These are phyloP conservation scores for Dioscorea dumetorum DNA, from an alignment of 106 monocot species.

Conservation along the genomic window DNA sequence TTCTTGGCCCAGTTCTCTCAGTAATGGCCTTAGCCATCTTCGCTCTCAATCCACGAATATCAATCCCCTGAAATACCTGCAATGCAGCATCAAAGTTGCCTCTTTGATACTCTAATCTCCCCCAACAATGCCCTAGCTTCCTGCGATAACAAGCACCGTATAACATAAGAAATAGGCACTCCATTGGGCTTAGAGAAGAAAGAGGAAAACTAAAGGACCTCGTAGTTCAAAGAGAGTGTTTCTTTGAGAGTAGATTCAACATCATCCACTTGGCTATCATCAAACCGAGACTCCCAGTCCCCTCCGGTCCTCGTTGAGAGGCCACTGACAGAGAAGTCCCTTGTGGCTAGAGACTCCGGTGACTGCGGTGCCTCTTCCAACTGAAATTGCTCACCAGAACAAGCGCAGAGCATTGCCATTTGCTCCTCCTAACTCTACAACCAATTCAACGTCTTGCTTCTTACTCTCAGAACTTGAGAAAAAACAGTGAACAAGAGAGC, in stretches of 20 bases:
- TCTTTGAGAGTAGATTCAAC: conserved; percentile 75
- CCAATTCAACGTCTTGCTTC: no score
- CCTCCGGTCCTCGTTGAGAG: conserved; percentile 39
- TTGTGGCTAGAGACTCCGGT: conserved; percentile 72
- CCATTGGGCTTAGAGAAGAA: background rate
- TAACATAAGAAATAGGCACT: background rate
- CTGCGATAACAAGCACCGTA: conserved; percentile 14
- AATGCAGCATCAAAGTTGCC: conserved; percentile 86
- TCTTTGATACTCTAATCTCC: conserved; percentile 76
- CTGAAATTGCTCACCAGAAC: conserved; percentile 69
- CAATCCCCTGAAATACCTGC: conserved; percentile 88
- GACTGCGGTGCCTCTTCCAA: conserved; percentile 75
- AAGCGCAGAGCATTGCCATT: conserved; percentile 66
- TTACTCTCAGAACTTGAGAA: no score
- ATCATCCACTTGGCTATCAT: conserved; percentile 65
- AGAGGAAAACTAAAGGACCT: conserved; percentile 34
- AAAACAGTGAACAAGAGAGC: no score
- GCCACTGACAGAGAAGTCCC: conserved; percentile 74
- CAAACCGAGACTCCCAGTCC: conserved; percentile 49
- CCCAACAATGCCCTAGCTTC: conserved; percentile 89
- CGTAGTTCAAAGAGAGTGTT: conserved; percentile 79
- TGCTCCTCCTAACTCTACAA: no score
- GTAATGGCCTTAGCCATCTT: conserved; percentile 62
- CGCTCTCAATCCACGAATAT: conserved; percentile 45
- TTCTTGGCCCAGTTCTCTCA: conserved; percentile 34